Evolutionary conservation across 129 eudicot genomes (phyloP).

Genomic region (Silybum marianum): DNA sequence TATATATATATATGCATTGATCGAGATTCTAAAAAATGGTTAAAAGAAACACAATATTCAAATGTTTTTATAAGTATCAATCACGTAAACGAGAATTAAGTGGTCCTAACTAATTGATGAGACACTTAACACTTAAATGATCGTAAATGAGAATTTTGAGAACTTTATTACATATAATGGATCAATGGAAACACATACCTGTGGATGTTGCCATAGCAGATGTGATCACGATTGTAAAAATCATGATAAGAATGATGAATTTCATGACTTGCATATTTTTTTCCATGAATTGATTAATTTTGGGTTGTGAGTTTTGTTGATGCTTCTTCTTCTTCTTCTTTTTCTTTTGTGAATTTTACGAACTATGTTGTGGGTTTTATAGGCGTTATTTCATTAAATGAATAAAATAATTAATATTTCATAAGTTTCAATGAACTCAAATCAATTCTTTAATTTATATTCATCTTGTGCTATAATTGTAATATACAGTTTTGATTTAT

Average conservation of each 20-base stretch:
- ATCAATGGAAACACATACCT: not conserved
- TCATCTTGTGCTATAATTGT: too few relatives aligned
- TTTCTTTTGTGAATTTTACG: not conserved
- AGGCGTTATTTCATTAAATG: not conserved
- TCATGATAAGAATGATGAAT: not conserved
- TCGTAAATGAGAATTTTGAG: not conserved
- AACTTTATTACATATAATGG: not conserved
- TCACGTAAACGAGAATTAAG: too few relatives aligned
- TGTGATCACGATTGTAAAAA: not conserved
- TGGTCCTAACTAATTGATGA: too few relatives aligned
- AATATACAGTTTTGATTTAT: too few relatives aligned
- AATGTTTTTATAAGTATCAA: too few relatives aligned
- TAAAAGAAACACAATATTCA: too few relatives aligned
- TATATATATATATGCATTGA: too few relatives aligned
- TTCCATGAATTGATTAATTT: not conserved
- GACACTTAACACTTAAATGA: too few relatives aligned
- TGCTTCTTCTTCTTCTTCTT: not conserved
- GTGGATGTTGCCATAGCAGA: not conserved
- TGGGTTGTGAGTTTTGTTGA: not conserved
- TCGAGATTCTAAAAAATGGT: too few relatives aligned
- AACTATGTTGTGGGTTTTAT: not conserved
- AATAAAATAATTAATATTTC: too few relatives aligned
- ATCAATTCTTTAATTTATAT: too few relatives aligned
- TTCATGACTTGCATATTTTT: not conserved
- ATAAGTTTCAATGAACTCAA: too few relatives aligned